phyloP scores from a whole-genome alignment of 139 green algal species.

The Bryopsis sp. region DNA sequence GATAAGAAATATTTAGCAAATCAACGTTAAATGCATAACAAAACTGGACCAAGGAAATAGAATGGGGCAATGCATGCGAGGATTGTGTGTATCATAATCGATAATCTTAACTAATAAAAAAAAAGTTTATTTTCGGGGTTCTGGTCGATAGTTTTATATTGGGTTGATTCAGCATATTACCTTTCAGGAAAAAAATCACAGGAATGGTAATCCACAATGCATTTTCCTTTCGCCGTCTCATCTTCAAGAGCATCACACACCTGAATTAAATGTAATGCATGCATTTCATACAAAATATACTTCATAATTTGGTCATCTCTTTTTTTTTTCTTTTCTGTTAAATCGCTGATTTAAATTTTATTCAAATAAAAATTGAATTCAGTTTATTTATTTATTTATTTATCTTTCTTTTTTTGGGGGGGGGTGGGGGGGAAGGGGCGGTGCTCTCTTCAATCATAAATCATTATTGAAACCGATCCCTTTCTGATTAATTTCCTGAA shows the following conservation, averaged over 20 bases:
- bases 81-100: too few species aligned
- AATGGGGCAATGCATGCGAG: neutral
- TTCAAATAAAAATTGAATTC: slow-evolving; percentile 7
- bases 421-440: too few species aligned
- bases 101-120: neutral
- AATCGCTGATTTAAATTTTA: too few species aligned
- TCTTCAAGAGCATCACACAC: slow-evolving; percentile 88
- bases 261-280: slow-evolving; percentile 26
- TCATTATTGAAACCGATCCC: too few species aligned
- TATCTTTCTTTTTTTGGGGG: too few species aligned
- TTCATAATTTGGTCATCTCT: neutral
- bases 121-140: neutral
- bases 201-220: slow-evolving; percentile 89
- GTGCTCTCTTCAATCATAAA: too few species aligned
- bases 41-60: neutral
- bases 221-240: slow-evolving; percentile 59
- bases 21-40: neutral
- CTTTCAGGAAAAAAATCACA: slow-evolving; percentile 98
- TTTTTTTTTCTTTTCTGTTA: neutral
- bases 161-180: too few species aligned
- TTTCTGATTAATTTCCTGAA: too few species aligned
- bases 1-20: neutral
- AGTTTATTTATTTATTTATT: neutral
- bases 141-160: neutral
- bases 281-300: neutral